These are phyloP conservation scores for Luffa acutangula DNA, from an alignment of 306 rosid species.

Conservation along the genomic window DNA sequence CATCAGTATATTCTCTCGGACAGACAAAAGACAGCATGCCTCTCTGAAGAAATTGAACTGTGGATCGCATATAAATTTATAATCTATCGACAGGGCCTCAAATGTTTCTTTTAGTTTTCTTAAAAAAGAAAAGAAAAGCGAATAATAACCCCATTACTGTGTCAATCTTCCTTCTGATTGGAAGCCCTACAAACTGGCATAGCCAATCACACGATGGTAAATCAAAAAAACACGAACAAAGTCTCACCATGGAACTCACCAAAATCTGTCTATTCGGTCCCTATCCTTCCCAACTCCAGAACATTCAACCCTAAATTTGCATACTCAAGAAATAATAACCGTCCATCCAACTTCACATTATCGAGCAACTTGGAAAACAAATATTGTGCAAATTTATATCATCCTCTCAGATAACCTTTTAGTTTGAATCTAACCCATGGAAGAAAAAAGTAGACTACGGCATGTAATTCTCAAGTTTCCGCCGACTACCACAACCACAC, in stretches of 20 bases:
- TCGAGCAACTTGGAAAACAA: neutral
- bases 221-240: neutral
- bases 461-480: neutral
- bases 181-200: neutral
- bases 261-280: neutral
- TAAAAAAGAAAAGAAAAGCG: neutral
- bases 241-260: neutral
- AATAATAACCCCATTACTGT: neutral
- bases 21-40: neutral
- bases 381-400: neutral
- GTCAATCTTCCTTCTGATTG: neutral
- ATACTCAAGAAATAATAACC: neutral
- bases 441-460: neutral
- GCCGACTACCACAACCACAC: neutral
- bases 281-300: neutral
- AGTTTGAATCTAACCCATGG: neutral
- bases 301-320: neutral
- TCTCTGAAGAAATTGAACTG: conserved; percentile 1
- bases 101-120: neutral
- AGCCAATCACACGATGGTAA: neutral
- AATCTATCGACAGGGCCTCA: neutral
- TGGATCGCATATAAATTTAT: neutral
- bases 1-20: neutral
- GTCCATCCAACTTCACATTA: conserved; percentile 2
- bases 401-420: neutral